These are phyloP conservation scores for Cryptococcus sp. DNA, from an alignment of 1,284 basidiomycete genomes.

Conservation along the genomic window DNA sequence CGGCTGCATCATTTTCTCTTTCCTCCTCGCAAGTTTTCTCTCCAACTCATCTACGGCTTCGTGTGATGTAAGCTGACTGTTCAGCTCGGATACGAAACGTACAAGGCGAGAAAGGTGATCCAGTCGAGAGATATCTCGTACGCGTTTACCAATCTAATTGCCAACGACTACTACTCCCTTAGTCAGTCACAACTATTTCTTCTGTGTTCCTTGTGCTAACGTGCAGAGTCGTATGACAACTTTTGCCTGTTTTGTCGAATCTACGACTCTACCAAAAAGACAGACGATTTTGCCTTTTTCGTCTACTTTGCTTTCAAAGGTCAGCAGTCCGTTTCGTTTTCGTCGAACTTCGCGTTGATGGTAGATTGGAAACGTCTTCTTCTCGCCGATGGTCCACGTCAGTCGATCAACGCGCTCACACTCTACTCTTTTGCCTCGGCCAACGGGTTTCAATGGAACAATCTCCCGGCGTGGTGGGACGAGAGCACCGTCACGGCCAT, in stretches of 20 bases:
- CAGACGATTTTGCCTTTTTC: slow-evolving; percentile 97
- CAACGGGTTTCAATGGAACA: slow-evolving; percentile 57
- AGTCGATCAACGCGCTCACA: slow-evolving; percentile 91
- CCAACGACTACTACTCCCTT: slow-evolving; percentile 89
- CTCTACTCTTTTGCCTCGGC: slow-evolving; percentile 85
- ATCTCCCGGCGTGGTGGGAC: slow-evolving; percentile 59
- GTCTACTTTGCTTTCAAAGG: slow-evolving; percentile 99
- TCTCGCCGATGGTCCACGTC: slow-evolving; percentile 93
- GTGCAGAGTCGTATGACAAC: slow-evolving; percentile 81
- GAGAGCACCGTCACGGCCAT: slow-evolving; percentile 65
- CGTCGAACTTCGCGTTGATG: neutral
- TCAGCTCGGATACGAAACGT: slow-evolving; percentile 77
- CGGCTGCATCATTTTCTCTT: slow-evolving; percentile 95
- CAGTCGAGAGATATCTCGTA: slow-evolving; percentile 92
- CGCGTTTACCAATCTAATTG: slow-evolving; percentile 94
- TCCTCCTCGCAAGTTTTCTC: slow-evolving; percentile 61
- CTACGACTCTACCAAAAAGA: slow-evolving; percentile 88
- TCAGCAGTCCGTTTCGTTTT: slow-evolving; percentile 42
- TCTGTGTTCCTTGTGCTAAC: slow-evolving; percentile 7
- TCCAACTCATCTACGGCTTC: neutral
- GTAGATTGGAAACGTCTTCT: slow-evolving; percentile 91
- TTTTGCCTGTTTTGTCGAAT: slow-evolving; percentile 98
- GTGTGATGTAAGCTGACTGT: slow-evolving; percentile 4
- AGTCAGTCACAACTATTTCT: slow-evolving; percentile 53
- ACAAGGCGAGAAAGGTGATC: slow-evolving; percentile 89